Evolutionary conservation across 176 grass and related monocot species (phyloP).

Genomic region (Triticum aestivum): IWGSC_CS_RefSeq_v2.1 NC_057797.1:370296742-370297241

Average conservation of each 20-base stretch:
- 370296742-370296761: constrained; percentile 87
- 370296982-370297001: constrained; percentile 65
- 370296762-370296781: constrained; percentile 75
- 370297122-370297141: constrained; percentile 86
- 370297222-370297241: background rate
- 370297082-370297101: constrained; percentile 65
- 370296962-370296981: constrained; percentile 96
- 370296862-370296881: constrained; percentile 25
- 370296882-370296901: background rate
- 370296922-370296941: constrained; percentile 95
- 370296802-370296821: constrained; percentile 84
- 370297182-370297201: background rate
- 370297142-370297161: constrained; percentile 92
- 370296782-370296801: constrained; percentile 85
- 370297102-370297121: constrained; percentile 95
- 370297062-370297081: background rate
- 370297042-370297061: background rate
- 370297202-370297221: background rate
- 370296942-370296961: constrained; percentile 97
- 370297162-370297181: constrained; percentile 86
- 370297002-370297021: background rate
- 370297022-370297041: background rate
- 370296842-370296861: background rate
- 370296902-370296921: constrained; percentile 43
- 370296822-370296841: background rate